Conservation (phyloP, 2,329 filamentous ascomycete species). For the Magnaporthiopsis rhizophila region DNA sequence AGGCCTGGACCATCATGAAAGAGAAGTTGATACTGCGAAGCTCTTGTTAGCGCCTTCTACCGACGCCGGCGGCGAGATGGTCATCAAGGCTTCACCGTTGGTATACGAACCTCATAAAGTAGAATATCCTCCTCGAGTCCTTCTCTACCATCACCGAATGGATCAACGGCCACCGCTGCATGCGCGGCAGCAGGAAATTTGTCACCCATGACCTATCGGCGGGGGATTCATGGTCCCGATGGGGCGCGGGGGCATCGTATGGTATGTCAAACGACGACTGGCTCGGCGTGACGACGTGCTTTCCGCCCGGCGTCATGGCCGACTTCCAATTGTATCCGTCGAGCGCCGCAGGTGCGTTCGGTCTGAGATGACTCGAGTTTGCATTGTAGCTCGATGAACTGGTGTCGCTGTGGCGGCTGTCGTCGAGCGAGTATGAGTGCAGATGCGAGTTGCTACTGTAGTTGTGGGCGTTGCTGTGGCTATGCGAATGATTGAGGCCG, state of each 20-base stretch:
- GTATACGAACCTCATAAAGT: slow-evolving; percentile 75
- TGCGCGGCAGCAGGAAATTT: slow-evolving; percentile 59
- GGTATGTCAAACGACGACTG: slow-evolving; percentile 19
- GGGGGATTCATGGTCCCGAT: slow-evolving; percentile 29
- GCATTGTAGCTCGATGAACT: background rate
- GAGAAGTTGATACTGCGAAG: slow-evolving; percentile 70
- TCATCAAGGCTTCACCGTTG: background rate
- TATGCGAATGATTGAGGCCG: slow-evolving; percentile 20
- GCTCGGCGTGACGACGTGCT: slow-evolving; percentile 27
- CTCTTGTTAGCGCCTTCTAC: background rate
- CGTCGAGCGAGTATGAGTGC: slow-evolving; percentile 25
- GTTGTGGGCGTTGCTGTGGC: slow-evolving; percentile 13
- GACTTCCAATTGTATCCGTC: background rate
- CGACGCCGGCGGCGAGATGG: background rate
- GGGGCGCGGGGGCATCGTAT: slow-evolving; percentile 21
- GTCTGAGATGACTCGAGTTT: background rate
- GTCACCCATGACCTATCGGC: slow-evolving; percentile 61
- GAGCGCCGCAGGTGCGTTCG: background rate
- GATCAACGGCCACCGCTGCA: slow-evolving; percentile 65
- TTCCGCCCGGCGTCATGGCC: slow-evolving; percentile 22
- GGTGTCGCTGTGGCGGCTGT: slow-evolving; percentile 26
- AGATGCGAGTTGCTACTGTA: slow-evolving; percentile 16
- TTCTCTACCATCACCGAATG: slow-evolving; percentile 83
- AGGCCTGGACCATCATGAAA: slow-evolving; percentile 92
- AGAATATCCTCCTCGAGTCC: slow-evolving; percentile 91